Conservation (phyloP, 768 basidiomycete species). For the Trichaptum fuscoviolaceum region DNA sequence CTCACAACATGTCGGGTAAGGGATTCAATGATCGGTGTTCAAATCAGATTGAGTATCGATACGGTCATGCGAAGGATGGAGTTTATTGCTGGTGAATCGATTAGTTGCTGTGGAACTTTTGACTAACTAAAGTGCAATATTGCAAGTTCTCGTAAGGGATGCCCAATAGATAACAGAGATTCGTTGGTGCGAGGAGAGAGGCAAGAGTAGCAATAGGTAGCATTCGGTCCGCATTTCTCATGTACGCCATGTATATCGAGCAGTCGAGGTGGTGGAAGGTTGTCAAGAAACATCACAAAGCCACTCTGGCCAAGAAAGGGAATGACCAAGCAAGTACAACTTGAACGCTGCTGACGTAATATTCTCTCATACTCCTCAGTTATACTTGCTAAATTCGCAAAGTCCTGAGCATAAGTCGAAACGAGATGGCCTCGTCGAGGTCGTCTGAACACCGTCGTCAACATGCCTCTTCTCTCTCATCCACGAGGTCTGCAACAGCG, state of each 20-base stretch:
- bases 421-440: not conserved
- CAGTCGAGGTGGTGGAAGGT: not conserved
- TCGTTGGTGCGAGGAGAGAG: too few species aligned
- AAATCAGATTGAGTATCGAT: too few species aligned
- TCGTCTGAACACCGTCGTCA: not conserved
- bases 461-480: not conserved
- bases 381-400: not conserved
- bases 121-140: too few species aligned
- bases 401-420: not conserved
- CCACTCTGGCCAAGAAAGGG: not conserved
- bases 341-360: not conserved
- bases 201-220: too few species aligned
- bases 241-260: not conserved
- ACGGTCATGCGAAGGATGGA: too few species aligned
- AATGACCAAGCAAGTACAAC: not conserved
- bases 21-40: not conserved
- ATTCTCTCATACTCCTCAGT: not conserved
- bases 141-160: too few species aligned
- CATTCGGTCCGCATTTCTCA: too few species aligned
- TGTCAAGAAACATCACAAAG: not conserved
- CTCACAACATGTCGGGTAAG: not conserved
- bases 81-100: not conserved
- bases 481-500: not conserved
- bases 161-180: too few species aligned
- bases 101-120: not conserved